Evolutionary conservation across 306 rosid genomes (phyloP).

Genomic region (Amphicarpaea edgeworthii): DNA sequence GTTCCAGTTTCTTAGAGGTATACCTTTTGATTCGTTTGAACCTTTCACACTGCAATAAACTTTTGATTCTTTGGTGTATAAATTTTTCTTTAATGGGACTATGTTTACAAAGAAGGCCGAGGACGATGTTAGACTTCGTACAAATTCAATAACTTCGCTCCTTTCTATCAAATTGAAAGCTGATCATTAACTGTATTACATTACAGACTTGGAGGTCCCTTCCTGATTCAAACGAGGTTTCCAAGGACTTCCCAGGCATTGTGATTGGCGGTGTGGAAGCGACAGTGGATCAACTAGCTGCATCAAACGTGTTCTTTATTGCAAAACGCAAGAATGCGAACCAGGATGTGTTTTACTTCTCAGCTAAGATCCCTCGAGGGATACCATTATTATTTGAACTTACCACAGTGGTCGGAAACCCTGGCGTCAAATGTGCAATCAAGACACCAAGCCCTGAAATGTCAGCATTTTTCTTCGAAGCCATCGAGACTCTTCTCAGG

Average conservation of each 20-base stretch:
- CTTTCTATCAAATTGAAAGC: constrained; percentile 33
- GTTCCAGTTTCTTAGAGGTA: constrained; percentile 92
- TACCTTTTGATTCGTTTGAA: constrained; percentile 33
- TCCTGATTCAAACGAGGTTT: constrained; percentile 93
- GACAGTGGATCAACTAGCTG: constrained; percentile 71
- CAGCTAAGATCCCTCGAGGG: constrained; percentile 83
- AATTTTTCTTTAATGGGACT: not conserved
- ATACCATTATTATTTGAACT: constrained; percentile 81
- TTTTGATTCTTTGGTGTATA: not conserved
- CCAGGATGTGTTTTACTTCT: constrained; percentile 98
- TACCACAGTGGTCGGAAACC: constrained; percentile 71
- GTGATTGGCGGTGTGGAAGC: constrained; percentile 67
- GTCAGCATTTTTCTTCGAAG: constrained; percentile 82
- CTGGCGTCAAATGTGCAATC: constrained; percentile 89
- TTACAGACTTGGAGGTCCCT: constrained; percentile 97
- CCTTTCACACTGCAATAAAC: not conserved
- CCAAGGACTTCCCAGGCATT: constrained; percentile 76
- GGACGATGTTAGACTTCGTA: constrained; percentile 2
- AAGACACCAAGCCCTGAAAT: constrained; percentile 92
- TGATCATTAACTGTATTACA: constrained; percentile 45
- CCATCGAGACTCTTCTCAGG: constrained; percentile 78
- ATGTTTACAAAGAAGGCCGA: not conserved
- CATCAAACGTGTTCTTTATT: constrained; percentile 88
- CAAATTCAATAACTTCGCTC: constrained; percentile 21
- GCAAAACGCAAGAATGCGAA: constrained; percentile 89